Conservation (phyloP, 306 rosid genomes). For the Sicyos edulis region DNA sequence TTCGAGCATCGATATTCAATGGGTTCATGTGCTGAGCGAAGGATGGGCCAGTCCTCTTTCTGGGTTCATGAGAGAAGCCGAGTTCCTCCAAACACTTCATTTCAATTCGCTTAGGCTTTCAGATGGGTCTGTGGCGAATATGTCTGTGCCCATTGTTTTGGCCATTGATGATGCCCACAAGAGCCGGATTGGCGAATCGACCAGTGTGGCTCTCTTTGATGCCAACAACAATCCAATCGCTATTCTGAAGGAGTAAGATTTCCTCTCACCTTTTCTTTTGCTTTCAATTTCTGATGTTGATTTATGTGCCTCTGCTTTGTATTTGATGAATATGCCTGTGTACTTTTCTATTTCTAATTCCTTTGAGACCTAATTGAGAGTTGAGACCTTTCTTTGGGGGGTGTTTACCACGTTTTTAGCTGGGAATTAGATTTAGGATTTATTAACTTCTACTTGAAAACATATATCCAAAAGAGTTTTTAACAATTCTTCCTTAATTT, state of each 20-base stretch:
- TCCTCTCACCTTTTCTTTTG: not conserved
- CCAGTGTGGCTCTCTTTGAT: conserved; percentile 70
- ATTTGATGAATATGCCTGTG: too few species aligned
- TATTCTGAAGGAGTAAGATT: conserved; percentile 68
- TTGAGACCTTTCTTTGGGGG: too few species aligned
- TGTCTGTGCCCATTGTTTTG: conserved; percentile 90
- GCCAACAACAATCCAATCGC: conserved; percentile 58
- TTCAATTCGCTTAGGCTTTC: conserved; percentile 73
- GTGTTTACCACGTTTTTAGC: too few species aligned
- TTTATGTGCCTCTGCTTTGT: too few species aligned
- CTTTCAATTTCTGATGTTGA: too few species aligned
- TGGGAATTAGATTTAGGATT: too few species aligned
- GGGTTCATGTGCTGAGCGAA: conserved; percentile 94
- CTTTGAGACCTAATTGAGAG: too few species aligned
- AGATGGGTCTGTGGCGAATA: conserved; percentile 73
- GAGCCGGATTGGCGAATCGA: conserved; percentile 58
- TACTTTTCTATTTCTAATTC: too few species aligned
- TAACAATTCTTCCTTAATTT: too few species aligned
- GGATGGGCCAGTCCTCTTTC: conserved; percentile 92
- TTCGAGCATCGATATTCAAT: conserved; percentile 60
- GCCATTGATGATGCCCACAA: conserved; percentile 85
- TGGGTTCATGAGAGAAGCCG: conserved; percentile 92
- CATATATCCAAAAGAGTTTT: too few species aligned
- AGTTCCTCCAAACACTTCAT: conserved; percentile 99
- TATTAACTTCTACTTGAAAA: too few species aligned